Conservation (phyloP, 139 green algal species). For the Coelastrella sp. region DNA sequence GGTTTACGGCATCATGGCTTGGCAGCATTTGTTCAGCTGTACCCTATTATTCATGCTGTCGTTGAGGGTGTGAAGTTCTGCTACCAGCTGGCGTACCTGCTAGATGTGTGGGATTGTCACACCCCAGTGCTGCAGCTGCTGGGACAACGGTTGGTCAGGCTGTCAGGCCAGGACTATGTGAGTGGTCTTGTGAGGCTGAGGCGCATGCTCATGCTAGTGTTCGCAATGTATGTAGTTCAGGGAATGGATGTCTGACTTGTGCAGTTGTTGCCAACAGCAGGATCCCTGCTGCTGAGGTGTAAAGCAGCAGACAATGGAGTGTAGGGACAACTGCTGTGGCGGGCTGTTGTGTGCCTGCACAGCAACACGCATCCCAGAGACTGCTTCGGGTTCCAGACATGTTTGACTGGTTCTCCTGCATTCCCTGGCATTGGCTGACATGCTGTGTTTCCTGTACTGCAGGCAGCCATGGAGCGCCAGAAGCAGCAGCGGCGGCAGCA, state of each 20-base stretch:
- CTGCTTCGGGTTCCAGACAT: constrained; percentile 50
- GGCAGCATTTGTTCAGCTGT: constrained; percentile 52
- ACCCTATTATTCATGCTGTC: constrained; percentile 66
- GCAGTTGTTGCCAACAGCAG: background rate
- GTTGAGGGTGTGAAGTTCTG: constrained; percentile 69
- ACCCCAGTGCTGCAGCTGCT: constrained; percentile 71
- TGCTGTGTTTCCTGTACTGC: background rate
- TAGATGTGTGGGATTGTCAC: constrained; percentile 62
- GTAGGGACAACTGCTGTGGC: too few relatives aligned
- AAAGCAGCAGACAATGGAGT: background rate
- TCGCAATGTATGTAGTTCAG: background rate
- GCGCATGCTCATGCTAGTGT: background rate
- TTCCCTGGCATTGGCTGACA: background rate
- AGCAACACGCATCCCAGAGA: too few relatives aligned
- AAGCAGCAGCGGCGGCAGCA: constrained; percentile 56
- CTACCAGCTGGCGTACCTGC: constrained; percentile 84
- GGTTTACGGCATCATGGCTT: background rate
- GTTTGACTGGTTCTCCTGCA: constrained; percentile 48
- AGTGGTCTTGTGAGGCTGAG: constrained; percentile 49
- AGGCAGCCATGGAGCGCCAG: constrained; percentile 40
- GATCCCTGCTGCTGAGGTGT: too few relatives aligned
- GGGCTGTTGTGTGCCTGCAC: too few relatives aligned
- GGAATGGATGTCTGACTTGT: background rate
- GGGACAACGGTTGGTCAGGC: constrained; percentile 67
- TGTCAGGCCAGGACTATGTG: constrained; percentile 66